Evolutionary conservation across 75 land plant genomes (phyloP).

Genomic region (Azolla pinnata): DNA sequence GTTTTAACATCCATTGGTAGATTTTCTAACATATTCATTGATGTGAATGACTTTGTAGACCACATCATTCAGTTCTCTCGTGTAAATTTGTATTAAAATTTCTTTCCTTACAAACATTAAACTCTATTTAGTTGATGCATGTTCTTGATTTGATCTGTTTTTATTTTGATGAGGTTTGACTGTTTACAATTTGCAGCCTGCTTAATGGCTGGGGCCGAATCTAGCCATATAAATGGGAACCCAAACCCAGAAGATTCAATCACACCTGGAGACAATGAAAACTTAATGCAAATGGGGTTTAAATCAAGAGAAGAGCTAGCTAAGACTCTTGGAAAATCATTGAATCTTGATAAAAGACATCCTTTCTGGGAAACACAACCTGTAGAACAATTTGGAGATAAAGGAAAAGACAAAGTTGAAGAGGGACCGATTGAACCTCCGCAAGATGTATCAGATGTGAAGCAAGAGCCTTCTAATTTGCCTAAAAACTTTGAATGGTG

Average conservation of each 20-base stretch:
- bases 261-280: constrained; percentile 2
- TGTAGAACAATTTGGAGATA: constrained; percentile 68
- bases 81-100: no score
- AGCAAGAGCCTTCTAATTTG: constrained; percentile 66
- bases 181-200: no score
- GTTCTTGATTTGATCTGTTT: no score
- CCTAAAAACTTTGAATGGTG: constrained; percentile 67
- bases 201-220: no score
- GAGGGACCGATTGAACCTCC: constrained; percentile 73
- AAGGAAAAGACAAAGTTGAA: constrained; percentile 28
- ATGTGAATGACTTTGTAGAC: no score
- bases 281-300: constrained; percentile 10
- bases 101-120: no score
- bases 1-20: no score
- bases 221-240: no score
- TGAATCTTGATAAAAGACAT: constrained; percentile 35
- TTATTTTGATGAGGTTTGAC: no score
- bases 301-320: constrained; percentile 11
- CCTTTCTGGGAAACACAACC: constrained; percentile 80
- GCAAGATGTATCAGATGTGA: constrained; percentile 49
- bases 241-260: neutral
- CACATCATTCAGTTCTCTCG: no score
- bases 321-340: constrained; percentile 31
- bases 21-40: no score
- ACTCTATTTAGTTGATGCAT: no score